Percentiles rank a stretch among this genome's conserved stretches.
These are phyloP conservation scores for Tulasnella sp. DNA, from an alignment of 768 basidiomycete genomes.

Conservation along the genomic window DNA sequence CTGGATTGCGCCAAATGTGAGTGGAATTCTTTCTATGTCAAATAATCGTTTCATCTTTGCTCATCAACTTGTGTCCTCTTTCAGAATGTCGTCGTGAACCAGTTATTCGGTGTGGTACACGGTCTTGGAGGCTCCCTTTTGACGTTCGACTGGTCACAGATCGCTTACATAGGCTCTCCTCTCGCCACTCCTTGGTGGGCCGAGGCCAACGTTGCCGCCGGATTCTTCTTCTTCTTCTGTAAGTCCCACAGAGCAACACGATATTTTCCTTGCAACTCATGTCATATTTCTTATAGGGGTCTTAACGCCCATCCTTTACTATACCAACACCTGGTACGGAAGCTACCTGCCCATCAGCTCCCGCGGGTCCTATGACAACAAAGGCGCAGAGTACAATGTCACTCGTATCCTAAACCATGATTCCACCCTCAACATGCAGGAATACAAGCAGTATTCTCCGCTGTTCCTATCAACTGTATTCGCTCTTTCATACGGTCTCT, in stretches of 20 bases:
- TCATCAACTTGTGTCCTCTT: background rate
- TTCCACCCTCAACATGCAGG: conserved; percentile 44
- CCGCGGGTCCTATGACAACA: conserved; percentile 26
- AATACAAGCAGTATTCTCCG: conserved; percentile 72
- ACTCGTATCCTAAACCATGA: conserved; percentile 49
- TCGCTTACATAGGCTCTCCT: conserved; percentile 57
- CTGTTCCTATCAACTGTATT: conserved; percentile 59
- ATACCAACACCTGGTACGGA: conserved; percentile 43
- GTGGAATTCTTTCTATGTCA: background rate
- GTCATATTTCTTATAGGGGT: no score
- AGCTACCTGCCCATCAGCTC: conserved; percentile 37
- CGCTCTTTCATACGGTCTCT: conserved; percentile 56
- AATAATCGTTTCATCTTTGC: background rate
- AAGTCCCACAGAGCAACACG: background rate
- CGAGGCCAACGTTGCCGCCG: conserved; percentile 29
- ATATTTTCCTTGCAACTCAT: no score
- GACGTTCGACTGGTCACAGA: conserved; percentile 38
- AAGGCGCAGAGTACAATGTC: conserved; percentile 54
- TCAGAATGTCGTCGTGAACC: conserved; percentile 49
- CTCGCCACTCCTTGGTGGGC: conserved; percentile 57
- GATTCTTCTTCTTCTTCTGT: conserved; percentile 31
- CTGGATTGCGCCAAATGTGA: conserved; percentile 60
- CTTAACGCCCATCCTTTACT: conserved; percentile 35
- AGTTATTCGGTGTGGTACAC: conserved; percentile 51
- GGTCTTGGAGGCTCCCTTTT: conserved; percentile 73